Evolutionary conservation across 352 stramenopile species (phyloP).

Genomic region (Pythium guiyangense): DNA sequence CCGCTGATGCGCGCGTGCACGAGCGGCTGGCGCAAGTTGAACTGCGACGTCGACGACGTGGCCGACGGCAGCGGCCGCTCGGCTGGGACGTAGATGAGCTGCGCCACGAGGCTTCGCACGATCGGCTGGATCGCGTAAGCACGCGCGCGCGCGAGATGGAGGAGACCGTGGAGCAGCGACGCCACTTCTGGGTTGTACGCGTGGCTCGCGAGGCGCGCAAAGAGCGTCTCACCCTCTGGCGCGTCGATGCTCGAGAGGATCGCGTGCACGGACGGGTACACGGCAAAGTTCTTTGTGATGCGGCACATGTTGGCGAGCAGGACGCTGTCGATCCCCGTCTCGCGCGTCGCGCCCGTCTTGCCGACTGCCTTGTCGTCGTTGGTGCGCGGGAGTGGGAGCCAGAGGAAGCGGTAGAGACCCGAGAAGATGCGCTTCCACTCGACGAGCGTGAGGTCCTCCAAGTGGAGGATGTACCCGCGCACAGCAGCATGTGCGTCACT

Average conservation of each 20-base stretch:
- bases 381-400: constrained; percentile 3
- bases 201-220: constrained; percentile 40
- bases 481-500: constrained; percentile 25
- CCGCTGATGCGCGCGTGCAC: constrained; percentile 51
- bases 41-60: constrained; percentile 34
- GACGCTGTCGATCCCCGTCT: constrained; percentile 34
- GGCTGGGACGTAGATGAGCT: constrained; percentile 36
- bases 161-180: constrained; percentile 52
- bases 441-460: constrained; percentile 56
- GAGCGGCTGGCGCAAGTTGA: constrained; percentile 33
- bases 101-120: constrained; percentile 44
- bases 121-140: constrained; percentile 37
- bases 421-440: constrained; percentile 77
- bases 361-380: not conserved
- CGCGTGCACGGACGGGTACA: constrained; percentile 57
- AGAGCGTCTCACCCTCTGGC: constrained; percentile 28
- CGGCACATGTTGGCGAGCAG: constrained; percentile 66
- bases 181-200: constrained; percentile 64
- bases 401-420: constrained; percentile 55
- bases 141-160: constrained; percentile 55
- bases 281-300: constrained; percentile 65
- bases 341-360: not conserved
- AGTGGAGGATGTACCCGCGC: constrained; percentile 55
- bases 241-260: constrained; percentile 43
- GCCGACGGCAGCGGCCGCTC: constrained; percentile 20